Evolutionary conservation across 2,329 filamentous ascomycete species (phyloP), one percentile per base, ranked within the genome.

Genomic region (Verticillium isaacii): DNA sequence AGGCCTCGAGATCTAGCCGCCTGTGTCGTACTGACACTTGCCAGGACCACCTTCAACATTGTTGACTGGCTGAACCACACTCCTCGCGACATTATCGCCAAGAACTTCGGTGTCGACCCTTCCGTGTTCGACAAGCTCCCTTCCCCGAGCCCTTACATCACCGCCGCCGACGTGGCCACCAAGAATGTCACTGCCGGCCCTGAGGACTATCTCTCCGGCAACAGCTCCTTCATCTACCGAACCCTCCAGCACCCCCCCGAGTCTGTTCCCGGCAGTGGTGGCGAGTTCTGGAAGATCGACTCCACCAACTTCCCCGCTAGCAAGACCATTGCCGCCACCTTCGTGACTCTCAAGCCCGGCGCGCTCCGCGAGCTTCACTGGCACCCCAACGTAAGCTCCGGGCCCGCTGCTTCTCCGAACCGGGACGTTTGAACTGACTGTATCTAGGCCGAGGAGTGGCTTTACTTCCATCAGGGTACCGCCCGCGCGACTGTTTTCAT

Each of bases 51-150:
- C 0, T 91, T 90, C 78, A 89, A 86, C 75, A 79, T 90, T 29
- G 87, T 88, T 65, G 88, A 91, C 74, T 90, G 88, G 88, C 79
- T 91, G 39, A 76, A 82, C 0, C 87, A 89, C 69, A 90, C 87
- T 0, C 88, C 88, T 0, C 84, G 82, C 58, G 65, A 70, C 55
- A 78, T 91, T 55, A 76, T 90, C 0, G 87, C 87, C 39, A 89
- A 89, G 75, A 90, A 90, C 76, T 90, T 90, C 65, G 85, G 86
- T 25, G 80, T 90, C 23, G 78, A 84, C 57, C 78, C 80, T 25
- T 81, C 81, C 0, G 80, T 87, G 56, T 90, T 90, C 64, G 78
- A 83, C 65, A 79, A 78, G 7, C 75, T 89, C 25, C 41, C 41
- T 9, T 68, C 77, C 1, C 77, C 80, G 1, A 83, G 84, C 66